Base-by-base conservation (phyloP, 1,284 basidiomycete genomes). In the Trametes versicolor region DNA sequence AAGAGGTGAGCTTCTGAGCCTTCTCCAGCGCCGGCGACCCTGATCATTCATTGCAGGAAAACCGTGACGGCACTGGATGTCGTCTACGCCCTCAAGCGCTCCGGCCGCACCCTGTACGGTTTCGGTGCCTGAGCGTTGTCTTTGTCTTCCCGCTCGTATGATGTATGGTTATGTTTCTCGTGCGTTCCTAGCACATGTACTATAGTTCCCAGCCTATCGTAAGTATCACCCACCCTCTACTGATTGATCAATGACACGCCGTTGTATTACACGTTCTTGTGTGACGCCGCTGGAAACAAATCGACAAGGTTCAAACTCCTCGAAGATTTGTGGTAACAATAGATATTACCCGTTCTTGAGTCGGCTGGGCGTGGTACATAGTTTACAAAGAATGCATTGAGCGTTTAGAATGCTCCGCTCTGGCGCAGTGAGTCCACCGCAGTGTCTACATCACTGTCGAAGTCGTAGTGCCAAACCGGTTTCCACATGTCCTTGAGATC, bases 51-150 rank as follows among this genome's bases (percentile, higher is more conserved):
- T 37, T 4, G 17, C 37, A 73, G 72, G 53, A 95, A 94, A 84
- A 94, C 92, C 23, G 92, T 95, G 57, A 93, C 90, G 49, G 92
- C 93, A 23, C 89, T 92, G 65, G 91, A 92, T 73, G 89, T 92
- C 60, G 91, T 94, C 62, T 93, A 94, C 79, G 92, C 93, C 29
- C 86, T 95, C 71, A 95, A 95, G 82, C 87, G 93, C 58, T 90
- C 90, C 67, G 91, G 91, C 63, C 86, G 91, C 72, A 93, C 91
- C 21, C 86, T 94, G 21, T 94, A 93, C 78, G 92, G 88, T 77
- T 88, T 90, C 80, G 87, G 87, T 73, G 84, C 84, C 69, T 88
- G 81, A 80, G 70, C 61, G 47, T 27, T 27, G 17, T 39, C 29
- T 56, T 65, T 64, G 60, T 66, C 50, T 47, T 56, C 47, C 50